Conservation (phyloP, 306 rosid genomes). For the Fragaria ananassa region DNA sequence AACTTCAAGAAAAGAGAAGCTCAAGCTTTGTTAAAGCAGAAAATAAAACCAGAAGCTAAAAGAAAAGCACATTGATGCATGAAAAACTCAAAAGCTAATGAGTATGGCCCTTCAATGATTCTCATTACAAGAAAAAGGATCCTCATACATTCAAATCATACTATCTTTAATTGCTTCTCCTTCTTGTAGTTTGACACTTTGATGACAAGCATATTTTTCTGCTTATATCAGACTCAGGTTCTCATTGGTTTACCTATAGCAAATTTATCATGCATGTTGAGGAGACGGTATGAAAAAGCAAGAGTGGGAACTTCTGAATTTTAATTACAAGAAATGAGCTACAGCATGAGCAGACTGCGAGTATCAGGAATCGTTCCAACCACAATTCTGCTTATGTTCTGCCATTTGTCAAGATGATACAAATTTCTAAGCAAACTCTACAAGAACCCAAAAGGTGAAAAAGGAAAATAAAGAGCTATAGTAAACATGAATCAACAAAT, state of each 20-base stretch:
- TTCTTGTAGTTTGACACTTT: background rate
- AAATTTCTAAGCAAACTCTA: conserved; percentile 62
- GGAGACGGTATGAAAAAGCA: background rate
- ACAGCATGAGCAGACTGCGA: conserved; percentile 28
- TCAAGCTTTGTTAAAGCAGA: conserved; percentile 10
- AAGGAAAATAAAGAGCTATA: conserved; percentile 42
- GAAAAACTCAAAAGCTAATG: conserved; percentile 35
- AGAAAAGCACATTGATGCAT: background rate
- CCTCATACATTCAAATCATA: background rate
- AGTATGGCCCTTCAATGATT: conserved; percentile 38
- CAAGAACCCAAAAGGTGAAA: conserved; percentile 43
- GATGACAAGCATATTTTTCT: conserved; percentile 12
- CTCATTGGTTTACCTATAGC: background rate
- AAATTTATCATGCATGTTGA: background rate
- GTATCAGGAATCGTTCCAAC: conserved; percentile 30
- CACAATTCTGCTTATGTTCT: conserved; percentile 35
- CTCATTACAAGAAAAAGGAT: background rate
- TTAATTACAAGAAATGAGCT: conserved; percentile 37
- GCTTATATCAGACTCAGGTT: conserved; percentile 1
- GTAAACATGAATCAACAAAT: conserved; percentile 66
- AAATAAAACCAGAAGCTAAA: conserved; percentile 13
- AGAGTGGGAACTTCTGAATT: conserved; percentile 10
- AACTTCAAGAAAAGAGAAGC: conserved; percentile 1
- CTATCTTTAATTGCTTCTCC: background rate
- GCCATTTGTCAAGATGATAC: conserved; percentile 46